These are phyloP conservation scores for Trichoderma sp. DNA, from an alignment of 2,329 filamentous ascomycete genomes.

Conservation along the genomic window DNA sequence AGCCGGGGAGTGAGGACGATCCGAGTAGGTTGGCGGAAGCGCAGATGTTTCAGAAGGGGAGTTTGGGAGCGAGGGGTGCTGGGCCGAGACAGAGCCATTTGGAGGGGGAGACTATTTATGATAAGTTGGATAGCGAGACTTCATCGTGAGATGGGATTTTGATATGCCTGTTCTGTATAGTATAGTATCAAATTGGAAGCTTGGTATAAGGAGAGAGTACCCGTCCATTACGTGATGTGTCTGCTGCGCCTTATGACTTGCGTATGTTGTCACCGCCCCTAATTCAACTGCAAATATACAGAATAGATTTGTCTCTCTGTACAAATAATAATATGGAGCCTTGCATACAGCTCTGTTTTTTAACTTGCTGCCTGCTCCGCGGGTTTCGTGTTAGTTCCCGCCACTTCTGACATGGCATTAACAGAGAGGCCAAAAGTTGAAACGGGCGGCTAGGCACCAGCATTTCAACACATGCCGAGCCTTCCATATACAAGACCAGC, in stretches of 20 bases:
- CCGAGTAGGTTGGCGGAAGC: conserved; percentile 46
- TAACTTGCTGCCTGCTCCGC: conserved; percentile 21
- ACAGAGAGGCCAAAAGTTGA: neutral
- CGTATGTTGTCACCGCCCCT: neutral
- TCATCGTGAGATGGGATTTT: conserved; percentile 26
- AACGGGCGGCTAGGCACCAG: conserved; percentile 23
- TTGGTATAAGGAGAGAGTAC: neutral
- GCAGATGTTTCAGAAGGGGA: conserved; percentile 36
- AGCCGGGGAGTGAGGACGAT: conserved; percentile 49
- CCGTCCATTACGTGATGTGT: neutral
- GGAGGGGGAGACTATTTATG: conserved; percentile 31
- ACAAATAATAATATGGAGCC: neutral
- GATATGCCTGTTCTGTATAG: neutral
- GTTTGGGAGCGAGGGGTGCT: conserved; percentile 26
- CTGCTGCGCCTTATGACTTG: neutral
- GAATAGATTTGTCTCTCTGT: neutral
- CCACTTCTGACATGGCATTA: conserved; percentile 9
- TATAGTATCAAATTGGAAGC: neutral
- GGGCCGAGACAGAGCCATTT: conserved; percentile 30
- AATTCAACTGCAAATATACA: neutral
- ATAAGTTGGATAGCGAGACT: conserved; percentile 31
- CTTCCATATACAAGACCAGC: neutral
- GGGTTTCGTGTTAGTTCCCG: neutral
- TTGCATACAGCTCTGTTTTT: neutral
- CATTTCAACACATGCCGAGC: conserved; percentile 15